These are phyloP conservation scores for Rhynchospora breviuscula DNA, from an alignment of 176 grass and related monocot species.

Conservation along the genomic window DNA sequence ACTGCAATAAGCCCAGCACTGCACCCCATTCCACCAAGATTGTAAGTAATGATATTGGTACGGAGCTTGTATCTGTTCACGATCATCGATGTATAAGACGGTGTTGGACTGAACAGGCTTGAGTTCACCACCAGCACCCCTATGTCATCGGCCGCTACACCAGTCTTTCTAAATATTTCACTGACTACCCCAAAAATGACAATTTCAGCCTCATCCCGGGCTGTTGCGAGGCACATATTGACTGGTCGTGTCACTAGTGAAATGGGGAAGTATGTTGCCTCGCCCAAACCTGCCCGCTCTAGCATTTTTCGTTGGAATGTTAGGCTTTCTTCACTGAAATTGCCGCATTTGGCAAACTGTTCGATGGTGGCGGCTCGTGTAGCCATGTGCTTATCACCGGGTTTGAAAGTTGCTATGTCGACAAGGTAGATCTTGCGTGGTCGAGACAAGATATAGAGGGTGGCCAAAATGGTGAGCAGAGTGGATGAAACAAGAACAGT, in stretches of 20 bases:
- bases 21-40: constrained; percentile 95
- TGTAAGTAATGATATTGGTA: constrained; percentile 47
- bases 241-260: constrained; percentile 53
- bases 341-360: constrained; percentile 47
- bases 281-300: constrained; percentile 72
- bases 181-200: constrained; percentile 70
- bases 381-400: constrained; percentile 38
- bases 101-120: constrained; percentile 76
- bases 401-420: constrained; percentile 45
- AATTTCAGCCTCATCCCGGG: constrained; percentile 65
- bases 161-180: constrained; percentile 41
- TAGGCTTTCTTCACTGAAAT: constrained; percentile 56
- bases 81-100: constrained; percentile 80
- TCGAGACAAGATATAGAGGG: constrained; percentile 32
- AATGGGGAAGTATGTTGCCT: constrained; percentile 66
- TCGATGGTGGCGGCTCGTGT: constrained; percentile 48
- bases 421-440: constrained; percentile 63
- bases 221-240: constrained; percentile 48
- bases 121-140: constrained; percentile 77
- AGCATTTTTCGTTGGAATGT: constrained; percentile 88
- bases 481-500: constrained; percentile 13
- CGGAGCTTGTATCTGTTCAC: constrained; percentile 50
- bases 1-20: constrained; percentile 90
- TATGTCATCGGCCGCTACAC: constrained; percentile 27
- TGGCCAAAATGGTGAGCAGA: neutral